These are phyloP conservation scores for Tulasnella sp. DNA, from an alignment of 768 basidiomycete genomes.

Conservation along the genomic window DNA sequence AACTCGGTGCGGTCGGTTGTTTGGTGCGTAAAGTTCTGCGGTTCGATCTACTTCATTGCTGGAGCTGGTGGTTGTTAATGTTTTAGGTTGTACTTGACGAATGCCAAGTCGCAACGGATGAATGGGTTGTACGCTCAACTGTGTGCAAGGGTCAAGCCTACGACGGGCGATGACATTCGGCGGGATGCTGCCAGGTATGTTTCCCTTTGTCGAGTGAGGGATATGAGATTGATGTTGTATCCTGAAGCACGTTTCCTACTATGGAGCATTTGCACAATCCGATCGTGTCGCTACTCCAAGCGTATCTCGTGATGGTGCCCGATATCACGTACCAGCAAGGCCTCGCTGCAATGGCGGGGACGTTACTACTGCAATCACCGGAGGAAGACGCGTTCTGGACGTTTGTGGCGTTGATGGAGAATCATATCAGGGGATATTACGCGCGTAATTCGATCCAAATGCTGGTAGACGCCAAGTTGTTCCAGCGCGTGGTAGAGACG, in stretches of 20 bases:
- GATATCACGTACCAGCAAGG: slow-evolving; percentile 64
- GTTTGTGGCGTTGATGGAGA: slow-evolving; percentile 76
- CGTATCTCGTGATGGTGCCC: slow-evolving; percentile 76
- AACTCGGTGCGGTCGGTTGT: slow-evolving; percentile 73
- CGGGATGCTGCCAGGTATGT: slow-evolving; percentile 38
- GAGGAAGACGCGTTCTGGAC: slow-evolving; percentile 91
- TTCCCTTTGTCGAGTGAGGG: too few species aligned
- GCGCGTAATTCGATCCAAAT: slow-evolving; percentile 46
- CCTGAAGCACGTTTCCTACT: slow-evolving; percentile 35
- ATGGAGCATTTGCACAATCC: slow-evolving; percentile 48
- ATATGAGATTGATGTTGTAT: background rate
- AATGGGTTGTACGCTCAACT: slow-evolving; percentile 57
- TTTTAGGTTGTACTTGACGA: slow-evolving; percentile 45
- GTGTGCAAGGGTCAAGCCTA: slow-evolving; percentile 41
- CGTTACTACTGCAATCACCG: slow-evolving; percentile 58
- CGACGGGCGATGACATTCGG: slow-evolving; percentile 42
- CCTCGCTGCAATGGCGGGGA: slow-evolving; percentile 55
- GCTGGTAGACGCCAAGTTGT: slow-evolving; percentile 64
- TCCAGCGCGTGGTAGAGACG: slow-evolving; percentile 53
- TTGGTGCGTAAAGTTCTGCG: slow-evolving; percentile 33
- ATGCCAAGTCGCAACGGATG: slow-evolving; percentile 58
- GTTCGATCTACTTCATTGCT: background rate
- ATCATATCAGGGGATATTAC: slow-evolving; percentile 69
- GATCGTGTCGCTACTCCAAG: slow-evolving; percentile 46
- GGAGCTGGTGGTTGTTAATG: background rate